Evolutionary conservation across 768 basidiomycete genomes (phyloP), one percentile per base, ranked within the genome.

Genomic region (Wakefieldia striispora): DNA sequence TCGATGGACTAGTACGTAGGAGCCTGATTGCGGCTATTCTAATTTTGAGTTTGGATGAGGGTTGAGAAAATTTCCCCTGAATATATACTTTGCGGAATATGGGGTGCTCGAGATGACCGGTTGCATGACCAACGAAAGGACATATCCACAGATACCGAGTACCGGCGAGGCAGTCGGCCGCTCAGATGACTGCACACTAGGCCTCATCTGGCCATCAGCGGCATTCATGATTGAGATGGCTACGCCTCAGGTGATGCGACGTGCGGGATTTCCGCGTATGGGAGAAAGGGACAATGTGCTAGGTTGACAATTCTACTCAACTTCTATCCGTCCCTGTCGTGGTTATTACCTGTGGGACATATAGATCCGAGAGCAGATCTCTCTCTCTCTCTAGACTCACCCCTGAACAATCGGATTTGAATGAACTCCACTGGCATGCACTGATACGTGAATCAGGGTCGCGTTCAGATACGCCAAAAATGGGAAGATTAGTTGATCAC

Each of bases 261-360:
- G 47, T 43, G 49, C 54, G 58, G 43, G 47, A 48, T 59, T 59
- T 64, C 61, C 50, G 56, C 62, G 47, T 61, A 49, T 60, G 43
- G 46, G 42, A 6, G 46, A 27, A 27, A 23, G 5, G 37, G 24
- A 19, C 29, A 54, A 44, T 52, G 49, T 35, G 19, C 35, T 52
- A 40, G 24, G 57, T 40, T 40, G 44, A 29, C 11, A 29, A 54
- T 43, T 42, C 21, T 16, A 14, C 10, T 12, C 16, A 9, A 23
- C 52, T 63, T 63, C 60, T 24, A 43, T 65, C 60, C 63, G 58
- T 47, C 50, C 55, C 63, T 65, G 55, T 50, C 58, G 62, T 53
- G 45, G 52, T 42, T 20, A 53, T 47, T 13, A 31, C 31, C 31
- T 31, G 26, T 48, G 43, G n/a, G 24, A 39, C 29, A 39, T 2